Conservation (phyloP, 2,329 filamentous ascomycete species). For the Aspergillus awamori region DNA sequence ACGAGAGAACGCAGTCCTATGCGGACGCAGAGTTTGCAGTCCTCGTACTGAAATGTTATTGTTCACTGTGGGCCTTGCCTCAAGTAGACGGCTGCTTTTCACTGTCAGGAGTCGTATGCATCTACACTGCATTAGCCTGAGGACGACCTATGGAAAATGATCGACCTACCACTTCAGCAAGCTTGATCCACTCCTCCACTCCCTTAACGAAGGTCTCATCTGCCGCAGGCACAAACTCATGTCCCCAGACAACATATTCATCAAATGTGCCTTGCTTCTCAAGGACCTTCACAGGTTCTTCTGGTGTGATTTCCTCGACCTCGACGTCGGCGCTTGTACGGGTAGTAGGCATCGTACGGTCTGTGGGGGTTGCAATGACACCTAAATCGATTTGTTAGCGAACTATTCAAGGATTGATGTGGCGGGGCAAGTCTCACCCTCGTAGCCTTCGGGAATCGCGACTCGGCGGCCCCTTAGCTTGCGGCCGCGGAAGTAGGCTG, state of each 20-base stretch:
- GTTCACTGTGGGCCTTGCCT: not conserved
- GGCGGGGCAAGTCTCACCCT: conserved; percentile 44
- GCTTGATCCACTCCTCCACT: conserved; percentile 77
- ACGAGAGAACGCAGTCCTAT: not conserved
- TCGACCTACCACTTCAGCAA: conserved; percentile 66
- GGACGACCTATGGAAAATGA: not conserved
- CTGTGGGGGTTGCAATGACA: conserved; percentile 58
- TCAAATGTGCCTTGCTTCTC: conserved; percentile 71
- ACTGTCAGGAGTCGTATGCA: conserved; percentile 27
- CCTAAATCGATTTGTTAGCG: conserved; percentile 44
- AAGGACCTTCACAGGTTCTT: conserved; percentile 59
- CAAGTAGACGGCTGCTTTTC: conserved; percentile 21
- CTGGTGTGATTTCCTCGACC: conserved; percentile 46
- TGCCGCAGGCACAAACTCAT: conserved; percentile 67
- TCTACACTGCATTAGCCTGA: conserved; percentile 26
- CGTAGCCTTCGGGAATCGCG: conserved; percentile 70
- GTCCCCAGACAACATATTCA: conserved; percentile 79
- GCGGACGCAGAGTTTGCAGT: not conserved
- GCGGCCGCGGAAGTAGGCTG: conserved; percentile 76
- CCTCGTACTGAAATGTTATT: not conserved
- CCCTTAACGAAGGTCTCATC: conserved; percentile 73
- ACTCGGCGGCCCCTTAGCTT: conserved; percentile 72
- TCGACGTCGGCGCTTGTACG: conserved; percentile 43
- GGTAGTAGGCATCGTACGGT: conserved; percentile 34
- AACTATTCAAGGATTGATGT: not conserved